Evolutionary conservation across 352 stramenopile genomes (phyloP).

Genomic region (Thalassiosira hispida): DNA sequence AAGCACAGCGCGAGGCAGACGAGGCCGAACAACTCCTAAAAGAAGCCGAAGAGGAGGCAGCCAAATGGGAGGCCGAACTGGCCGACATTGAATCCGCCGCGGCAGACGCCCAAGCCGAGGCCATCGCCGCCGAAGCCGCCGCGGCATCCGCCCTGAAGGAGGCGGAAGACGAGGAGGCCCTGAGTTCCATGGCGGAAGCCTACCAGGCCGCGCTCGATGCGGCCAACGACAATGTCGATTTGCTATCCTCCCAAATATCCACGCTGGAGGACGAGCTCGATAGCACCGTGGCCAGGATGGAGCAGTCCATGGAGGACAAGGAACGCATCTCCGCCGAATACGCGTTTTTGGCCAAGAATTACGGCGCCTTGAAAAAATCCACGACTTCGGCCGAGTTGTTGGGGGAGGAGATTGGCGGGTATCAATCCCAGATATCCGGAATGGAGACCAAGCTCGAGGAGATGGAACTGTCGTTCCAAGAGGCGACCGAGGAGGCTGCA

Average conservation of each 20-base stretch:
- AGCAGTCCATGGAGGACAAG: constrained; percentile 39
- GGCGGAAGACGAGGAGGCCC: constrained; percentile 12
- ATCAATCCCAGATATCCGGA: constrained; percentile 22
- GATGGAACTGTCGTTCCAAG: too few relatives aligned
- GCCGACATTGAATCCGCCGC: constrained; percentile 18
- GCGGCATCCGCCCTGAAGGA: not conserved
- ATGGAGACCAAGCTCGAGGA: not conserved
- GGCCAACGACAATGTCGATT: constrained; percentile 51
- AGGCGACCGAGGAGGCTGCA: not conserved
- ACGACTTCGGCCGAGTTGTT: not conserved
- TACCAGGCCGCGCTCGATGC: constrained; percentile 49
- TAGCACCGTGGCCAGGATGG: constrained; percentile 1
- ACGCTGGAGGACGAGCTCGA: constrained; percentile 36
- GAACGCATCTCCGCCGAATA: constrained; percentile 55
- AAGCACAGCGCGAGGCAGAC: constrained; percentile 29
- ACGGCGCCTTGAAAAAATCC: constrained; percentile 39
- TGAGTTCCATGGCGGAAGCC: constrained; percentile 32
- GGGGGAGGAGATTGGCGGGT: constrained; percentile 24
- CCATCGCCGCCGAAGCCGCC: not conserved
- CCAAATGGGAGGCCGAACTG: constrained; percentile 24
- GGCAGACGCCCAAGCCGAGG: not conserved
- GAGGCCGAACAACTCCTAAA: constrained; percentile 8
- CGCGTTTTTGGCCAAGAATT: constrained; percentile 53
- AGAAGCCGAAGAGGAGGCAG: constrained; percentile 20
- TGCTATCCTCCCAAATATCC: constrained; percentile 38